Conservation (phyloP, 306 rosid species). For the Vigna hirtella region DNA sequence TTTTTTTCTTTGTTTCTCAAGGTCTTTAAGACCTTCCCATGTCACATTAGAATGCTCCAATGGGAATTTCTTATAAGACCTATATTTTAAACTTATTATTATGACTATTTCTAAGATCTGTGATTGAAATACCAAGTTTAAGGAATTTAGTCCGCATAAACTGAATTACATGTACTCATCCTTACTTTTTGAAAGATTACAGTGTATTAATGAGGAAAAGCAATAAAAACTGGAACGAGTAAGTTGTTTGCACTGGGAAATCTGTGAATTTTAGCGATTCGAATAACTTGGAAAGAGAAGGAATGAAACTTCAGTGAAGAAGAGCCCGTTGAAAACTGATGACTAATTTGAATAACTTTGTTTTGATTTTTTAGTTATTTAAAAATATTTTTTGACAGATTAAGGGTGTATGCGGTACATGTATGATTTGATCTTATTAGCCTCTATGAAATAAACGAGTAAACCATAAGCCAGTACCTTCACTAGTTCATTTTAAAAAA, state of each 20-base stretch:
- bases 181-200: neutral
- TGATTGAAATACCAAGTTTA: neutral
- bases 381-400: neutral
- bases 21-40: no score
- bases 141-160: neutral
- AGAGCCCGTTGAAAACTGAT: neutral
- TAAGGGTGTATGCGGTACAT: neutral
- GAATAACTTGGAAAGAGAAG: neutral
- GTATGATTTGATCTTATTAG: neutral
- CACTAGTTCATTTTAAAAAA: neutral
- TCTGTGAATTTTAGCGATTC: neutral
- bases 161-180: constrained; percentile 27
- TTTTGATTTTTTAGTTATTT: neutral
- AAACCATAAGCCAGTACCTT: neutral
- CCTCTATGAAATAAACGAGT: neutral
- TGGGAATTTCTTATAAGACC: no score
- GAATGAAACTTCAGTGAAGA: neutral
- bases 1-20: no score
- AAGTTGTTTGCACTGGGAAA: neutral
- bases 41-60: no score
- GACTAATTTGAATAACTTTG: neutral
- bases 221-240: neutral
- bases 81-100: no score
- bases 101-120: neutral
- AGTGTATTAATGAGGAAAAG: neutral